These are phyloP conservation scores for Salix udensis DNA, from an alignment of 345 rosid species.

Conservation along the genomic window DNA sequence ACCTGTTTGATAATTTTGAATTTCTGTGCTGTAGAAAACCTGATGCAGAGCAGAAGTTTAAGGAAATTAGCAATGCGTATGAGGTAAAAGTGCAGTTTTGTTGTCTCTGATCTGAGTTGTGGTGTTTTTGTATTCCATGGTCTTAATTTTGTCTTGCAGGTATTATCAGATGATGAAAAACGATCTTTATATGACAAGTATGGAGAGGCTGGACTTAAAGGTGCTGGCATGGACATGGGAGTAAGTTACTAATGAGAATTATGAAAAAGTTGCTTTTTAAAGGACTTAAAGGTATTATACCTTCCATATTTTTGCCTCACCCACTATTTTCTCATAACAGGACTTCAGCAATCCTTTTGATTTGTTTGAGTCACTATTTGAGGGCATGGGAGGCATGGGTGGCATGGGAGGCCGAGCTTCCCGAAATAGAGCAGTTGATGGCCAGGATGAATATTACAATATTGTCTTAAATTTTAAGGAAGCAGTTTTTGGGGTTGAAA, in stretches of 20 bases:
- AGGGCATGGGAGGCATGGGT: constrained; percentile 74
- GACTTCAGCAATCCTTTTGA: constrained; percentile 97
- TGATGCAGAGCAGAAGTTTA: constrained; percentile 87
- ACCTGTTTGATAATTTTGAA: not conserved
- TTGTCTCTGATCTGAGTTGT: constrained; percentile 6
- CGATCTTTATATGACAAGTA: constrained; percentile 89
- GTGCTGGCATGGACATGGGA: constrained; percentile 97
- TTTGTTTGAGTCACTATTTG: constrained; percentile 81
- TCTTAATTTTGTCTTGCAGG: constrained; percentile 42
- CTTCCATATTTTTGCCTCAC: not conserved
- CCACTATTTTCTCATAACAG: constrained; percentile 33
- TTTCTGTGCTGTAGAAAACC: constrained; percentile 57
- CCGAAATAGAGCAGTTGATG: constrained; percentile 73
- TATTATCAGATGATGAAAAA: constrained; percentile 92
- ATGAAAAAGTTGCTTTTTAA: not conserved
- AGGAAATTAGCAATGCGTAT: constrained; percentile 96
- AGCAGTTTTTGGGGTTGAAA: constrained; percentile 89
- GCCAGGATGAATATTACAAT: constrained; percentile 86
- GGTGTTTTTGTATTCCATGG: not conserved
- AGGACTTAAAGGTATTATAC: not conserved
- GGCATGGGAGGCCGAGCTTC: constrained; percentile 67
- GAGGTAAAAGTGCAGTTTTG: constrained; percentile 55
- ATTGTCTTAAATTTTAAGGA: constrained; percentile 79
- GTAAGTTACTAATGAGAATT: constrained; percentile 40
- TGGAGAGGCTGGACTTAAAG: constrained; percentile 97